A percentile compares a stretch with the other conserved stretches of the same genome.
These are phyloP conservation scores for Penicillium argentinense DNA, from an alignment of 495 filamentous ascomycete species.

Conservation along the genomic window DNA sequence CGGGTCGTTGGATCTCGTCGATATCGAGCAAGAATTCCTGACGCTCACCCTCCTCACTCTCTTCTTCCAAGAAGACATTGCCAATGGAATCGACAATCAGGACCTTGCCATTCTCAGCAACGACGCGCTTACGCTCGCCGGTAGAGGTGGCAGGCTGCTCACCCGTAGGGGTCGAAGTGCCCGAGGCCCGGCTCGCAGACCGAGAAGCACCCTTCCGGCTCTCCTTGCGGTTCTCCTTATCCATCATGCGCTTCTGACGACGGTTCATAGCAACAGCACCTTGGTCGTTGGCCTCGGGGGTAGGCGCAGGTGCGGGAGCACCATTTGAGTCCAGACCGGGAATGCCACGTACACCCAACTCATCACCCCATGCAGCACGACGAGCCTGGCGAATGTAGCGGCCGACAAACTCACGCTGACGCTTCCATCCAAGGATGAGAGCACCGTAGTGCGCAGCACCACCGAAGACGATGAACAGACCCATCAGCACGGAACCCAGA, in stretches of 20 bases:
- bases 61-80: constrained; percentile 89
- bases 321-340: constrained; percentile 61
- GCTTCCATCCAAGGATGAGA: constrained; percentile 79
- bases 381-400: constrained; percentile 89
- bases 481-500: constrained; percentile 75
- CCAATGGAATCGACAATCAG: constrained; percentile 88
- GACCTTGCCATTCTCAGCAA: constrained; percentile 93
- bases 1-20: constrained; percentile 64
- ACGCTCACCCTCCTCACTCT: constrained; percentile 78
- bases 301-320: constrained; percentile 37
- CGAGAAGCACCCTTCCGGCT: constrained; percentile 43
- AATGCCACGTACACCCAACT: constrained; percentile 61
- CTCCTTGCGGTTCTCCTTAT: constrained; percentile 75
- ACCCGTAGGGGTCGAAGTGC: constrained; percentile 51
- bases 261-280: constrained; percentile 69
- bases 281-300: constrained; percentile 31
- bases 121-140: constrained; percentile 77
- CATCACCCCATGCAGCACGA: constrained; percentile 85
- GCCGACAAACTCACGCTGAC: constrained; percentile 86
- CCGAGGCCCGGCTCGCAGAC: constrained; percentile 35
- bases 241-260: constrained; percentile 82
- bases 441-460: constrained; percentile 84
- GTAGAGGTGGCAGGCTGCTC: constrained; percentile 44
- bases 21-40: constrained; percentile 83
- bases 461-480: constrained; percentile 81